A percentile compares a stretch with the other conserved stretches of the same genome.
phyloP scores from a whole-genome alignment of 2,329 filamentous ascomycete genomes.

The Esteya vermicola region DNA sequence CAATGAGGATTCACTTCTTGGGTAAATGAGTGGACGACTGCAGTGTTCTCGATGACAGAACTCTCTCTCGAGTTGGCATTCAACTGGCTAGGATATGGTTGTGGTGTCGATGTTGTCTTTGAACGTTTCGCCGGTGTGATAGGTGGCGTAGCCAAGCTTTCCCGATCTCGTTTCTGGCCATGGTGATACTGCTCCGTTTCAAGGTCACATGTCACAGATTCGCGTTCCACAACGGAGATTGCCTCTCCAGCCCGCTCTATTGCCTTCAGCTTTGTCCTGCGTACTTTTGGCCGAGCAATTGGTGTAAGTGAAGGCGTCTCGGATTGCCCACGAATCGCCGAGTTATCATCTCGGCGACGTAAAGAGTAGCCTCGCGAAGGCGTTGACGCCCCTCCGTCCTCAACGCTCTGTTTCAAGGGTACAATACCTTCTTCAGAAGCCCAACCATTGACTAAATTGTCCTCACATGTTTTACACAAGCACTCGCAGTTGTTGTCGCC shows the following conservation, averaged over 20 bases:
- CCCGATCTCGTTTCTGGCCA: slow-evolving; percentile 21
- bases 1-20: too few relatives aligned
- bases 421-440: slow-evolving; percentile 34
- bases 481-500: slow-evolving; percentile 92
- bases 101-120: slow-evolving; percentile 17
- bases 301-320: slow-evolving; percentile 43
- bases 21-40: too few relatives aligned
- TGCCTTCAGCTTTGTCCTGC: slow-evolving; percentile 19
- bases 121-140: slow-evolving; percentile 38
- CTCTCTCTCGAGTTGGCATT: slow-evolving; percentile 21
- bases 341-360: slow-evolving; percentile 38
- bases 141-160: slow-evolving; percentile 36
- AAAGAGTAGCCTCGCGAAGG: slow-evolving; percentile 40
- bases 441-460: slow-evolving; percentile 69
- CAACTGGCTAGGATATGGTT: slow-evolving; percentile 15
- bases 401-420: slow-evolving; percentile 36
- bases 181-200: slow-evolving; percentile 5
- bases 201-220: background rate
- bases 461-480: slow-evolving; percentile 78
- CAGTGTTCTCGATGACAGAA: slow-evolving; percentile 16
- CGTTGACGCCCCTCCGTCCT: slow-evolving; percentile 26
- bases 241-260: slow-evolving; percentile 1
- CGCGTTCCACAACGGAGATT: background rate
- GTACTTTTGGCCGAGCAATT: slow-evolving; percentile 36
- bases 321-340: slow-evolving; percentile 27